Evolutionary conservation across 108 stramenopile species (phyloP).

Genomic region (Cyclotella kingstonii): DNA sequence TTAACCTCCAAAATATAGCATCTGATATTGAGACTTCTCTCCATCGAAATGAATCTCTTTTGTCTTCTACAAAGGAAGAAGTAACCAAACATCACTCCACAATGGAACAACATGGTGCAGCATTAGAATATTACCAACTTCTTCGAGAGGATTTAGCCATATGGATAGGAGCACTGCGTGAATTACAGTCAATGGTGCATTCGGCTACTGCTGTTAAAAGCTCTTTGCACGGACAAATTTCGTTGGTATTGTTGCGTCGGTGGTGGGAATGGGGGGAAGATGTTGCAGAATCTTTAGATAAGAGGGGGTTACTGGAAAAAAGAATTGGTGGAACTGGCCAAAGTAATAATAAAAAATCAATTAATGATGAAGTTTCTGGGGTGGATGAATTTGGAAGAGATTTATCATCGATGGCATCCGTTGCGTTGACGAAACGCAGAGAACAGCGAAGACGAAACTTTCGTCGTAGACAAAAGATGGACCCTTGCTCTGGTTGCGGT

Average conservation of each 20-base stretch:
- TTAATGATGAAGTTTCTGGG: slow-evolving; percentile 3
- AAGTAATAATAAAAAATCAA: not conserved
- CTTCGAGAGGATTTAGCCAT: slow-evolving; percentile 55
- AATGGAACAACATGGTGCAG: slow-evolving; percentile 46
- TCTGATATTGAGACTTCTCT: slow-evolving; percentile 33
- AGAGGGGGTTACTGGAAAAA: slow-evolving; percentile 38
- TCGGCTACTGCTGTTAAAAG: slow-evolving; percentile 43
- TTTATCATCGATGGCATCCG: slow-evolving; percentile 55
- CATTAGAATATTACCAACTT: slow-evolving; percentile 72
- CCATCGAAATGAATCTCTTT: slow-evolving; percentile 29
- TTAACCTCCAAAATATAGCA: slow-evolving; percentile 30
- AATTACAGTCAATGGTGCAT: slow-evolving; percentile 51
- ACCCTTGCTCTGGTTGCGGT: not conserved
- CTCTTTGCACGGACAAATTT: slow-evolving; percentile 41
- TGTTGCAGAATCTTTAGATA: slow-evolving; percentile 41
- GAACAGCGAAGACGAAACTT: slow-evolving; percentile 21
- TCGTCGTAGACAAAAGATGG: not conserved
- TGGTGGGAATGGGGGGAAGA: slow-evolving; percentile 63
- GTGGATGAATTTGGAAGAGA: slow-evolving; percentile 87
- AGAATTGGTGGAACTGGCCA: slow-evolving; percentile 43
- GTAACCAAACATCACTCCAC: slow-evolving; percentile 46
- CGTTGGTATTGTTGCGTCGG: slow-evolving; percentile 29
- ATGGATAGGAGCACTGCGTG: slow-evolving; percentile 75
- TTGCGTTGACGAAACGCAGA: slow-evolving; percentile 54
- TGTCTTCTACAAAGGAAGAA: slow-evolving; percentile 38